Evolutionary conservation across 192 early-diverging fungal genomes (phyloP).

Genomic region (Thoreauomyces humboldtii): DNA sequence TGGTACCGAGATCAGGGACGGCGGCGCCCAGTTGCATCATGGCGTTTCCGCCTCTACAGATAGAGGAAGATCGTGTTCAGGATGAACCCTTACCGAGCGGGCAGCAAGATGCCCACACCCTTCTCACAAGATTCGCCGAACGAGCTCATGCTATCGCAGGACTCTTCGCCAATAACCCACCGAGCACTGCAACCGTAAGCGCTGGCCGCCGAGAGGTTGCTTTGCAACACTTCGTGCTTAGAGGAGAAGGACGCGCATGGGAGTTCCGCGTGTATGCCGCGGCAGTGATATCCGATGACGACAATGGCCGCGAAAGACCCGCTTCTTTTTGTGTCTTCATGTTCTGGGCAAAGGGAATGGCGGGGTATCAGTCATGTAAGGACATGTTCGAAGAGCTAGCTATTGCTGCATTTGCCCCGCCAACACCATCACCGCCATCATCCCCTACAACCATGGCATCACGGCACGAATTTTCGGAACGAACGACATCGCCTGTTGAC

Average conservation of each 20-base stretch:
- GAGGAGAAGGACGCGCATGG: slow-evolving; percentile 6
- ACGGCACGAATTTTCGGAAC: background rate
- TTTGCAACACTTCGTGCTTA: slow-evolving; percentile 1
- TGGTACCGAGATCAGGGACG: background rate
- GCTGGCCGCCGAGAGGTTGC: background rate
- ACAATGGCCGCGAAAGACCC: background rate
- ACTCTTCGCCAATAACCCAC: background rate
- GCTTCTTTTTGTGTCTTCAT: background rate
- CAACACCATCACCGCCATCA: background rate
- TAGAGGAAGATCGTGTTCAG: no score
- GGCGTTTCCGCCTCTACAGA: background rate
- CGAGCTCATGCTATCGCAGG: background rate
- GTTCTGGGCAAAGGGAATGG: slow-evolving; percentile 14
- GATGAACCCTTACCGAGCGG: no score
- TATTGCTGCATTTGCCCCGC: slow-evolving; percentile 2
- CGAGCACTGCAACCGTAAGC: background rate
- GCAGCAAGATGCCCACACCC: background rate
- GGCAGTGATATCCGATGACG: background rate
- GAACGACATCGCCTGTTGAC: background rate
- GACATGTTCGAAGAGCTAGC: slow-evolving; percentile 13
- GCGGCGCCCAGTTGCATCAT: background rate
- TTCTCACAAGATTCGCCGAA: background rate
- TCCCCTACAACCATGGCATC: background rate
- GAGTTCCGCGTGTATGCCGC: slow-evolving; percentile 13
- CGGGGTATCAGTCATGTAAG: background rate